These are phyloP conservation scores for Syncephalastrum contaminatum DNA, from an alignment of 371 early-diverging fungal species.

Conservation along the genomic window DNA sequence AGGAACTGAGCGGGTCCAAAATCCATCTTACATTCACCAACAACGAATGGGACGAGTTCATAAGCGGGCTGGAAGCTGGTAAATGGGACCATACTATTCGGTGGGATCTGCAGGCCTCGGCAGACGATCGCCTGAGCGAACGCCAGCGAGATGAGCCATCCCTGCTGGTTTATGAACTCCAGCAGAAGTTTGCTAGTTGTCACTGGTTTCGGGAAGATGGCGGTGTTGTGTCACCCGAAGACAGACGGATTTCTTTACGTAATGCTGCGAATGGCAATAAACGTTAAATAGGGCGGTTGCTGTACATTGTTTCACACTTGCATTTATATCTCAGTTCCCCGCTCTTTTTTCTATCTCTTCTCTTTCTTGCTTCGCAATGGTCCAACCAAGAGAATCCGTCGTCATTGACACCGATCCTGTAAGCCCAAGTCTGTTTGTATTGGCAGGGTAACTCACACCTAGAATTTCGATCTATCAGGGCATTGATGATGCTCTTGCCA, in stretches of 20 bases:
- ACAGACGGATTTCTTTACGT: conserved; percentile 13
- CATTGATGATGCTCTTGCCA: conserved; percentile 58
- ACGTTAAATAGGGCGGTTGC: no score
- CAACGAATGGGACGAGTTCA: conserved; percentile 50
- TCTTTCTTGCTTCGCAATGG: no score
- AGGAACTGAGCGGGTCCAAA: conserved; percentile 50
- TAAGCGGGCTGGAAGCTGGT: conserved; percentile 32
- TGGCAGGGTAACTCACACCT: background rate
- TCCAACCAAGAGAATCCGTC: conserved; percentile 8
- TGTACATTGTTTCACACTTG: no score
- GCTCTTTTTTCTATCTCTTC: no score
- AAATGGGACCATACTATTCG: conserved; percentile 39
- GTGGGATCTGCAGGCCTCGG: conserved; percentile 18
- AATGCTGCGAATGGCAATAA: no score
- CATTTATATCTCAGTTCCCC: no score
- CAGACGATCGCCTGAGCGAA: background rate
- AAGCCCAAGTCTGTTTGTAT: conserved; percentile 1
- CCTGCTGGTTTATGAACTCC: conserved; percentile 19
- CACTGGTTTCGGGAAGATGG: conserved; percentile 29
- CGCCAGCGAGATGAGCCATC: conserved; percentile 11
- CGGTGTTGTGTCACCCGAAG: conserved; percentile 12
- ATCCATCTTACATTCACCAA: conserved; percentile 50
- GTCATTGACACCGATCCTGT: conserved; percentile 33
- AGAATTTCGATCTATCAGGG: conserved; percentile 14
- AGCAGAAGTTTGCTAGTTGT: conserved; percentile 27